These are phyloP conservation scores for Notholithocarpus densiflorus DNA, from an alignment of 306 rosid genomes.

Conservation along the genomic window DNA sequence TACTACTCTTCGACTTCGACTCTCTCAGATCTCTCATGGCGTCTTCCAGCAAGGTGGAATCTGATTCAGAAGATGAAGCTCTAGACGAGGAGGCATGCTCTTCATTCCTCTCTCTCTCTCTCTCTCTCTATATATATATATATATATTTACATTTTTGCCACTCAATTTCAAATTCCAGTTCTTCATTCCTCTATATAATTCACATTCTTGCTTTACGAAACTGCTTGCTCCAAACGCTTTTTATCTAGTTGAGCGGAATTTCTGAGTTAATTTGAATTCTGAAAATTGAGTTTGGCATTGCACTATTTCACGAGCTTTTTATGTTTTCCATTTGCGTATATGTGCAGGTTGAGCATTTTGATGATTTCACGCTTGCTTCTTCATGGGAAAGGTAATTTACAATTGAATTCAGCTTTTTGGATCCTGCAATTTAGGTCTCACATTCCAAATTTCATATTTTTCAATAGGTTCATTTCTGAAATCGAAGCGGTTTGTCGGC, in stretches of 20 bases:
- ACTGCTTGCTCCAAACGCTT: neutral
- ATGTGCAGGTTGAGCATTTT: slow-evolving; percentile 80
- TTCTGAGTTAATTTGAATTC: neutral
- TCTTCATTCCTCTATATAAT: too few species aligned
- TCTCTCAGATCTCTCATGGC: slow-evolving; percentile 50
- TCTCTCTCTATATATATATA: too few species aligned
- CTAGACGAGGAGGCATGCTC: slow-evolving; percentile 50
- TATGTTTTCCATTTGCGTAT: neutral
- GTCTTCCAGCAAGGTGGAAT: slow-evolving; percentile 54
- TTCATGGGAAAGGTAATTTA: slow-evolving; percentile 84
- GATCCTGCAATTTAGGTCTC: neutral
- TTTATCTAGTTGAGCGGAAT: neutral
- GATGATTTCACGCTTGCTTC: slow-evolving; percentile 98
- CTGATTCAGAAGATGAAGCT: slow-evolving; percentile 46
- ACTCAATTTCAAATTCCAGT: neutral
- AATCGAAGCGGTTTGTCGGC: slow-evolving; percentile 84
- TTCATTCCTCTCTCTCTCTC: neutral
- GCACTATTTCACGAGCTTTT: neutral
- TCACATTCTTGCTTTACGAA: too few species aligned
- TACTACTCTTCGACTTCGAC: slow-evolving; percentile 8
- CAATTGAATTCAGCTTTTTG: neutral
- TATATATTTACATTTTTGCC: neutral
- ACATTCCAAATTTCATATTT: slow-evolving; percentile 4
- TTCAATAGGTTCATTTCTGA: slow-evolving; percentile 81
- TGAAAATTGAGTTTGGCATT: neutral